Base-by-base conservation (phyloP, 805 yeast species). In the Hanseniaspora jakobsenii region DNA sequence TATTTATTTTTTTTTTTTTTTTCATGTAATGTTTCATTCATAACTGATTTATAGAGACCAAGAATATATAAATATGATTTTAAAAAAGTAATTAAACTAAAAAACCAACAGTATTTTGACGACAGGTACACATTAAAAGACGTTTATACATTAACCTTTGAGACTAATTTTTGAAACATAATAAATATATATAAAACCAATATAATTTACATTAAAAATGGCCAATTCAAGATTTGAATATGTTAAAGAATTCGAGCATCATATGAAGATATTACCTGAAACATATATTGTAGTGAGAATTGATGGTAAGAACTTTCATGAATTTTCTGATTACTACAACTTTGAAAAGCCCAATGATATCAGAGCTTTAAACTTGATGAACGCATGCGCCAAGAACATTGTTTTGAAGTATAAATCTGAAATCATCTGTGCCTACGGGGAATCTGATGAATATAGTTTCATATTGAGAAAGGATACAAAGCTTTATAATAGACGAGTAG, bases 301-400 rank as follows among this genome's bases (percentile, higher is more conserved):
- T 0, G 98, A 91, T 56, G 98, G 98, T 1, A 73, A 91, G 51
- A 94, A 95, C 19, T 91, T 91, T 59, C 98, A 91, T 62, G 78
- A 76, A 53, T 80, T 91, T 53, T 77, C 94, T 2, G 70, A 70
- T 29, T 63, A 65, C 47, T 91, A 91, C 59, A 61, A 73, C 2
- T 89, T 91, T 59, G 73, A 60, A 2, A 91, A 91, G 57, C 98
- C 98, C 3, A 91, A 91, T 56, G 98, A 91, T 61, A 49, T 60
- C 22, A 58, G 75, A 19, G 97, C 97, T 0, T 60, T 91, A 26
- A 62, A 66, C 2, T 72, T 86, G 49, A 86, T 91, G 86, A 91
- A 86, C 62, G 65, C 69, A 2, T 77, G 94, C 3, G 97, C 97
- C 0, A 53, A 58, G 48, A 70, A 72, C 38, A 70, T 86, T 9